Percentiles rank a stretch among this genome's conserved stretches.
Conservation (phyloP, 768 basidiomycete genomes). For the Hericium alpestre region DNA sequence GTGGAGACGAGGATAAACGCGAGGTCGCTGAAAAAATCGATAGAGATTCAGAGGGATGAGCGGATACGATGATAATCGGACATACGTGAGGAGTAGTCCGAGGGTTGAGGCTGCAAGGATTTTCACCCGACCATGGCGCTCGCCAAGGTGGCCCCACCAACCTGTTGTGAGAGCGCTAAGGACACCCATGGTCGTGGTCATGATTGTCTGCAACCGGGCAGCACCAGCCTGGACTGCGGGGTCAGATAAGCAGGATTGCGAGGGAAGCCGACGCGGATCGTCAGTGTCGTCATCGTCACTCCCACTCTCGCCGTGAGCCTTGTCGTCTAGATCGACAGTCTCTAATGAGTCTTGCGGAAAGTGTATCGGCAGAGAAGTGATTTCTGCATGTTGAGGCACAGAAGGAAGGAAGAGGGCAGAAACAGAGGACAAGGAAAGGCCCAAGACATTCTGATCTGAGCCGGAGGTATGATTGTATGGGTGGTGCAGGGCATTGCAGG, state of each 20-base stretch:
- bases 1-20: conserved; percentile 72
- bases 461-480: conserved; percentile 28
- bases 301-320: conserved; percentile 2
- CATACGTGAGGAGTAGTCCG: conserved; percentile 68
- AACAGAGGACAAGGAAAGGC: conserved; percentile 2
- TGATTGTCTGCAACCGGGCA: conserved; percentile 63
- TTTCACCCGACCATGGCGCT: conserved; percentile 63
- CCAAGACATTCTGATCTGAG: conserved; percentile 1
- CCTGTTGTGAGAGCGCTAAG: conserved; percentile 77
- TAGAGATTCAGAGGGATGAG: not conserved
- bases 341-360: not conserved
- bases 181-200: conserved; percentile 68
- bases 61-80: conserved; percentile 29
- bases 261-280: conserved; percentile 28
- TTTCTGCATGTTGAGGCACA: not conserved
- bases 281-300: conserved; percentile 22
- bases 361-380: not conserved
- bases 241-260: conserved; percentile 31
- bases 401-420: not conserved
- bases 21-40: conserved; percentile 45
- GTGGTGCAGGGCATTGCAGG: conserved; percentile 48
- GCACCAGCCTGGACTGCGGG: conserved; percentile 58
- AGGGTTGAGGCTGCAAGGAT: conserved; percentile 57
- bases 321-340: not conserved
- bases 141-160: conserved; percentile 78